These are phyloP conservation scores for Lasiosphaeria hispida DNA, from an alignment of 495 filamentous ascomycete genomes.

Conservation along the genomic window DNA sequence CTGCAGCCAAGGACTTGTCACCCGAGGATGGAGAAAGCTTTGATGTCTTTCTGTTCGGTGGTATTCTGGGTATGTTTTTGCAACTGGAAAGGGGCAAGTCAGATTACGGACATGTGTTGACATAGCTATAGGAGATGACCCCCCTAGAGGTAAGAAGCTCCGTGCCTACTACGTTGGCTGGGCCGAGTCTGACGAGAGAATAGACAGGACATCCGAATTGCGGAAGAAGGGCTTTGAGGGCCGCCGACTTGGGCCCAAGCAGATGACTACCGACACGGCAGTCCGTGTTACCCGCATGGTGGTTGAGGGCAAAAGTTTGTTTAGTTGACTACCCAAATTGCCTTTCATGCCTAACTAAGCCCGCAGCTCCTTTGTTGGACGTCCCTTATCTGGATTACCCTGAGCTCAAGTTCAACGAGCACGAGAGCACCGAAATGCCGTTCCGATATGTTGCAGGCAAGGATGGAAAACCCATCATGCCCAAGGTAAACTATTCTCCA, in stretches of 20 bases:
- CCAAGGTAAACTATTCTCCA: slow-evolving; percentile 59
- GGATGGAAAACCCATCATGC: slow-evolving; percentile 82
- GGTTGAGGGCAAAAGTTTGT: slow-evolving; percentile 73
- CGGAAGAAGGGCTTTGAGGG: slow-evolving; percentile 89
- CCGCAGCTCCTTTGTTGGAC: slow-evolving; percentile 65
- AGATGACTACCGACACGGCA: slow-evolving; percentile 98
- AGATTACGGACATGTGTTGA: slow-evolving; percentile 5
- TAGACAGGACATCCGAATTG: slow-evolving; percentile 90
- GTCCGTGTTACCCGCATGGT: slow-evolving; percentile 90
- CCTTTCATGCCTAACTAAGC: not conserved
- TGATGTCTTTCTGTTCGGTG: slow-evolving; percentile 91
- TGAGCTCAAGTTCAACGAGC: slow-evolving; percentile 81
- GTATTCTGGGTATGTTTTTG: slow-evolving; percentile 75
- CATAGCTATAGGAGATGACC: slow-evolving; percentile 73
- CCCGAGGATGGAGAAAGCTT: slow-evolving; percentile 81
- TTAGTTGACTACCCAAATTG: not conserved
- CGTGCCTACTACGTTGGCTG: not conserved
- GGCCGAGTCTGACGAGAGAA: slow-evolving; percentile 2
- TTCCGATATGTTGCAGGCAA: slow-evolving; percentile 85
- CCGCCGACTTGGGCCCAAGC: slow-evolving; percentile 82
- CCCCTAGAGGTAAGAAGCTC: slow-evolving; percentile 74
- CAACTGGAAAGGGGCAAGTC: not conserved
- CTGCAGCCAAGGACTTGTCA: slow-evolving; percentile 71
- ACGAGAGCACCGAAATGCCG: slow-evolving; percentile 94
- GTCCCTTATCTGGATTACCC: slow-evolving; percentile 84